Conservation (phyloP, 345 rosid genomes). For the Garcia nutans region DNA sequence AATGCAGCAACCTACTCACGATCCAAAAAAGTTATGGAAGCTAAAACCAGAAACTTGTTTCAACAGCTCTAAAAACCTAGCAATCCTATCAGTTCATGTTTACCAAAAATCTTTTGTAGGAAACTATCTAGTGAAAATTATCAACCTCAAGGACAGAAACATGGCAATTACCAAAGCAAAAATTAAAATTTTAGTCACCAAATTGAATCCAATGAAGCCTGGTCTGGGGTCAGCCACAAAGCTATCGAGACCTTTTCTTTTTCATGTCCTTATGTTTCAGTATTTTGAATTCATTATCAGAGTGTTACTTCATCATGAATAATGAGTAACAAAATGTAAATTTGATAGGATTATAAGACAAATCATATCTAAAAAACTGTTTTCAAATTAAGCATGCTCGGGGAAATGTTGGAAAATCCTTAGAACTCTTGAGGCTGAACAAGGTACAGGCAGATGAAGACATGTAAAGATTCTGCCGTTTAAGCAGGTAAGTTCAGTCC, state of each 20-base stretch:
- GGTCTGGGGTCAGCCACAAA: background rate
- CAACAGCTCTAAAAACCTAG: constrained; percentile 7
- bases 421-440: background rate
- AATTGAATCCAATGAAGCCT: background rate
- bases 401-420: background rate
- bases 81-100: background rate
- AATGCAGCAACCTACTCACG: background rate
- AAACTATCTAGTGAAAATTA: background rate
- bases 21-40: background rate
- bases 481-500: background rate
- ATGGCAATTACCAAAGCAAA: no score
- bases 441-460: background rate
- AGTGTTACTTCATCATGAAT: background rate
- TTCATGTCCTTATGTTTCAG: background rate
- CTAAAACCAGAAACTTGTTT: background rate
- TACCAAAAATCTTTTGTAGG: background rate
- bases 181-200: background rate
- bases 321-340: background rate
- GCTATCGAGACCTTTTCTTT: background rate
- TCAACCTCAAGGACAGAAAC: no score
- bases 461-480: background rate
- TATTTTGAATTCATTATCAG: background rate
- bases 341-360: background rate
- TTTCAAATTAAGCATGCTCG: background rate
- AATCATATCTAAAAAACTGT: background rate